These are phyloP conservation scores for Trichoderma hamatum DNA, from an alignment of 2,329 filamentous ascomycete species.

Conservation along the genomic window DNA sequence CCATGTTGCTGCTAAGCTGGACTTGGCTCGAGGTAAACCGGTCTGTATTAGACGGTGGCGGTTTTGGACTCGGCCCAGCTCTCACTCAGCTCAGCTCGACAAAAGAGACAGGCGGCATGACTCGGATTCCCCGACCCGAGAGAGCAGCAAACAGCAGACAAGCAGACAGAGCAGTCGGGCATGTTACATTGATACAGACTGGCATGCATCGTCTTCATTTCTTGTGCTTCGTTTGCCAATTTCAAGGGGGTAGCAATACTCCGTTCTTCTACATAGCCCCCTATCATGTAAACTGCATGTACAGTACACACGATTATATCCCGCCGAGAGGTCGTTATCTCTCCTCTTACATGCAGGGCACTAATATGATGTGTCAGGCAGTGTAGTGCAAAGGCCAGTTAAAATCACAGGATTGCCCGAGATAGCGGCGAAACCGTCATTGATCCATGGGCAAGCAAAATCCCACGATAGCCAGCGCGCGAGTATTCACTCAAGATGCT, in stretches of 20 bases:
- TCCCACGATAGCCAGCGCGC: conserved; percentile 8
- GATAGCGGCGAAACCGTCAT: conserved; percentile 23
- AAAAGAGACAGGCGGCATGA: neutral
- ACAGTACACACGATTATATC: neutral
- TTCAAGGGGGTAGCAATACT: neutral
- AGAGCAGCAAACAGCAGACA: neutral
- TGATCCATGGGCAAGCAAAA: neutral
- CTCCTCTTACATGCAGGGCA: neutral
- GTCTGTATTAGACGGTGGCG: conserved; percentile 17
- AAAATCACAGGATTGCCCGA: conserved; percentile 4
- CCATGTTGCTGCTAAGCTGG: neutral
- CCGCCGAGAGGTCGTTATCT: neutral
- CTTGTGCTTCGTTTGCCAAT: neutral
- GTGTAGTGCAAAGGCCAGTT: neutral
- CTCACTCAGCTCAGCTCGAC: neutral
- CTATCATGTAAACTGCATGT: neutral
- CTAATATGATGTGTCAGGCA: conserved; percentile 23
- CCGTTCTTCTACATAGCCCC: neutral
- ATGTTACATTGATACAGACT: neutral
- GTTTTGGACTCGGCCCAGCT: neutral
- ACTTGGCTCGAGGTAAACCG: conserved; percentile 1
- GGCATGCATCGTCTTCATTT: neutral
- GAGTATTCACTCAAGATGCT: neutral
- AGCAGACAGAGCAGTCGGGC: neutral
- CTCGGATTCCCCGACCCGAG: conserved; percentile 11